Percentiles rank a stretch among this genome's conserved stretches.
phyloP scores from a whole-genome alignment of 179 eudicot species.

The Vitellaria paradoxa region DNA sequence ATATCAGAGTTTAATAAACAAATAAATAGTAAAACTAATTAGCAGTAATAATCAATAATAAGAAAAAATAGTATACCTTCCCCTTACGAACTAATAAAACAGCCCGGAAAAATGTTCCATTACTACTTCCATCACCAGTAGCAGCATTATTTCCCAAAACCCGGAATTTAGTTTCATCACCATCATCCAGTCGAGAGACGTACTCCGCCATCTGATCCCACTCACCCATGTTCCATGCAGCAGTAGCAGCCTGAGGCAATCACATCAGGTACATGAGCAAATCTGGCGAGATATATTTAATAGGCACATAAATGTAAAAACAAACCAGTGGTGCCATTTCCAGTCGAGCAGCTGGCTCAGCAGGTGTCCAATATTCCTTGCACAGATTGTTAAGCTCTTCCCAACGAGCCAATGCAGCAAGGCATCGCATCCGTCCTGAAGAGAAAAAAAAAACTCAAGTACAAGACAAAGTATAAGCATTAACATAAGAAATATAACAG shows the following conservation, averaged over 20 bases:
- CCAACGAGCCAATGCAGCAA: constrained; percentile 99
- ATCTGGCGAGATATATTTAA: constrained; percentile 6
- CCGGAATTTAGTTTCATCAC: constrained; percentile 83
- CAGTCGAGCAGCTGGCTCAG: constrained; percentile 89
- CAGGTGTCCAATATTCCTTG: constrained; percentile 94
- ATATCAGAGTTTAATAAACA: constrained; percentile 8
- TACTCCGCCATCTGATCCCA: constrained; percentile 99
- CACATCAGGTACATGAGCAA: constrained; percentile 4
- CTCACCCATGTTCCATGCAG: constrained; percentile 99
- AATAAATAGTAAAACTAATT: not conserved
- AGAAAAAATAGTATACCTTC: constrained; percentile 47
- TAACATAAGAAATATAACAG: not conserved
- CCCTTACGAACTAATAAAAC: constrained; percentile 86
- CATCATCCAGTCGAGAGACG: constrained; percentile 94
- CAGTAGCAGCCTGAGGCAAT: constrained; percentile 72
- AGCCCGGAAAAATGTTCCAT: constrained; percentile 91
- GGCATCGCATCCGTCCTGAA: constrained; percentile 91
- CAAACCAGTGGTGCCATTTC: constrained; percentile 99
- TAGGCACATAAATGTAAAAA: constrained; percentile 7
- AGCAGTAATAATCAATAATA: not conserved
- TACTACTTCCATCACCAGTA: constrained; percentile 91
- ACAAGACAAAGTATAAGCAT: not conserved
- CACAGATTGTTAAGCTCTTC: constrained; percentile 94
- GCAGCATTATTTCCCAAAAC: constrained; percentile 89
- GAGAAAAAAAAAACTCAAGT: not conserved